Base-by-base conservation (phyloP, 2,329 filamentous ascomycete genomes). In the Fusarium sp. region DNA sequence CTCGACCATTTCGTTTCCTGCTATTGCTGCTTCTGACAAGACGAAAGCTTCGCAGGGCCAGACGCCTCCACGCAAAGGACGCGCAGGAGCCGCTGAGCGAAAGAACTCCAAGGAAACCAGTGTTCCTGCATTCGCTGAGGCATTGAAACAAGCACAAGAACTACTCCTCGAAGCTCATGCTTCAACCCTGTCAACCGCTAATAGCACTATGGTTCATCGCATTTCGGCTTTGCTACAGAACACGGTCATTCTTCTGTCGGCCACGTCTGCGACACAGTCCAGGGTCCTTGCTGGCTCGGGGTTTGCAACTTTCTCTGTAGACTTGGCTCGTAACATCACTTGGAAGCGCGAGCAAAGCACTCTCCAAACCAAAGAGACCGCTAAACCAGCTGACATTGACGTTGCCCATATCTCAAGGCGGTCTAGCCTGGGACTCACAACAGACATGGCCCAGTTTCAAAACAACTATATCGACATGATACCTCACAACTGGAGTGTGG, bases 1-100 rank as follows among this genome's bases (percentile, higher is more conserved):
- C 77, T 98, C 96, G 1, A 97, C 95, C 0, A 91, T 98, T 31
- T 97, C 95, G 0, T 92, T 95, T 67, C 94, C 95, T 3, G 91
- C 93, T 0, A 85, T 95, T 41, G 83, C 84, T 30, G 78, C 80
- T 71, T 79, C 82, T 31, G 87, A 87, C 38, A 83, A 83, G 68
- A 71, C 66, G 47, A 80, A 81, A 35, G 71, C 78, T 28, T 82
- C 82, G 6, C 65, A 81, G 8, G 72, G 73, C 9, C 83, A 83
- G 60, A 79, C 83, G 18, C 83, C 84, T 56, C 74, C 77, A n/a
- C 76, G 78, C 57, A 79, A 78, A 55, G 78, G 78, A 20, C 74
- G 78, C 53, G 63, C 75, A 63, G 72, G 41, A 9, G 70, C 72
- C 33, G 69, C 70, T 3, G 69, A 76, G 15, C 64, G 76, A 35